Conservation (phyloP, 2,329 filamentous ascomycete species). For the Ophiocordyceps sinensis region DNA sequence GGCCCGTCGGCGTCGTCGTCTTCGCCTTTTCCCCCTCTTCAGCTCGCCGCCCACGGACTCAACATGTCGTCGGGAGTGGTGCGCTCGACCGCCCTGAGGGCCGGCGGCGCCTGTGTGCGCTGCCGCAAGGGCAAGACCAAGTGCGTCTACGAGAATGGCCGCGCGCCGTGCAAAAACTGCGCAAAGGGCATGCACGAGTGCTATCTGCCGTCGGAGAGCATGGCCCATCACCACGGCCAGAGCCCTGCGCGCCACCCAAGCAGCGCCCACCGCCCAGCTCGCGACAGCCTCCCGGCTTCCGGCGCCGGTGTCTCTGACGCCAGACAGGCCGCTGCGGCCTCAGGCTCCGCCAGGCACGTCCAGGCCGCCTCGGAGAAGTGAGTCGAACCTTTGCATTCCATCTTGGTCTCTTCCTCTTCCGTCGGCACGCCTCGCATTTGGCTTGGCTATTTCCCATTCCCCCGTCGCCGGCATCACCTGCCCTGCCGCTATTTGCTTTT, state of each 20-base stretch:
- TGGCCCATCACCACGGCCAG: constrained; percentile 44
- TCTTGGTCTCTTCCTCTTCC: not conserved
- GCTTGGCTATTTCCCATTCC: constrained; percentile 1
- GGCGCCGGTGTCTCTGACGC: constrained; percentile 30
- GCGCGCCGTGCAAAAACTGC: constrained; percentile 49
- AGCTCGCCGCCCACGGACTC: not conserved
- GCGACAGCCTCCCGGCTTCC: constrained; percentile 40
- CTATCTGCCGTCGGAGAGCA: constrained; percentile 45
- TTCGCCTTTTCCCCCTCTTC: not conserved
- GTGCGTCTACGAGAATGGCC: constrained; percentile 47
- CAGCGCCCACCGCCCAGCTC: constrained; percentile 32
- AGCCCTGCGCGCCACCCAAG: constrained; percentile 36
- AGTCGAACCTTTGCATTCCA: constrained; percentile 16
- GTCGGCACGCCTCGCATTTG: constrained; percentile 1
- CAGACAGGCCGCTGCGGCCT: constrained; percentile 26
- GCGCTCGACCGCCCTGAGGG: constrained; percentile 44
- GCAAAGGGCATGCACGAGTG: constrained; percentile 50
- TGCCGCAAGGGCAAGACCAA: constrained; percentile 52
- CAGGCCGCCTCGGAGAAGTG: constrained; percentile 39
- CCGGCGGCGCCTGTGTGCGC: constrained; percentile 46
- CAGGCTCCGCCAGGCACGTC: constrained; percentile 31
- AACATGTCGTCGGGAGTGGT: constrained; percentile 33
- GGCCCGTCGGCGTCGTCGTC: not conserved
- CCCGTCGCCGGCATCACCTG: too few species aligned
- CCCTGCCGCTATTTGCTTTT: too few species aligned